These are phyloP conservation scores for Fusarium vanettenii DNA, from an alignment of 2,329 filamentous ascomycete species.

Conservation along the genomic window DNA sequence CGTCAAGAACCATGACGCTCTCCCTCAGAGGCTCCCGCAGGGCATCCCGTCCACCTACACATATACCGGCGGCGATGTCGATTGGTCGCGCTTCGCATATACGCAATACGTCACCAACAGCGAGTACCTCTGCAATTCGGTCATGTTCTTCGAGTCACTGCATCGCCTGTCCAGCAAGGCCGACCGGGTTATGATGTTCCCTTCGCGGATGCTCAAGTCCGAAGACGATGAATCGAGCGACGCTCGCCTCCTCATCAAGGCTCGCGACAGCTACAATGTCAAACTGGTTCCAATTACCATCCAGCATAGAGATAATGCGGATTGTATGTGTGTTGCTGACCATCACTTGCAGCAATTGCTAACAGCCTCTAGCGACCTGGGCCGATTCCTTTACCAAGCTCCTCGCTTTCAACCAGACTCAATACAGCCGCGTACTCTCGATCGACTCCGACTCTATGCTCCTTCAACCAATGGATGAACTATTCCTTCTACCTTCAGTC, in stretches of 20 bases:
- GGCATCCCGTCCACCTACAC: background rate
- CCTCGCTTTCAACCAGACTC: constrained; percentile 73
- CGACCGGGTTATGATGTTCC: constrained; percentile 60
- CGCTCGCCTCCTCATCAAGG: constrained; percentile 52
- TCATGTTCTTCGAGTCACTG: constrained; percentile 62
- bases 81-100: constrained; percentile 54
- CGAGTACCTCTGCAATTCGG: constrained; percentile 60
- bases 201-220: constrained; percentile 50
- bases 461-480: constrained; percentile 73
- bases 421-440: constrained; percentile 64
- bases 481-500: constrained; percentile 73
- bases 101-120: constrained; percentile 60
- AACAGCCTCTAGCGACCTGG: constrained; percentile 62
- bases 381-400: constrained; percentile 75
- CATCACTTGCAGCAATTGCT: background rate
- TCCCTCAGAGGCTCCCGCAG: background rate
- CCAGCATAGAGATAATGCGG: constrained; percentile 48
- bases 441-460: constrained; percentile 73
- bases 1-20: background rate
- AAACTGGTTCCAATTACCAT: constrained; percentile 56
- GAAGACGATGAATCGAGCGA: constrained; percentile 42
- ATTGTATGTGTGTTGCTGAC: constrained; percentile 46
- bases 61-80: background rate
- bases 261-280: constrained; percentile 57
- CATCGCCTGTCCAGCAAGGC: constrained; percentile 54